Evolutionary conservation across 768 basidiomycete genomes (phyloP).

Genomic region (Tubosaeta sp.): DNA sequence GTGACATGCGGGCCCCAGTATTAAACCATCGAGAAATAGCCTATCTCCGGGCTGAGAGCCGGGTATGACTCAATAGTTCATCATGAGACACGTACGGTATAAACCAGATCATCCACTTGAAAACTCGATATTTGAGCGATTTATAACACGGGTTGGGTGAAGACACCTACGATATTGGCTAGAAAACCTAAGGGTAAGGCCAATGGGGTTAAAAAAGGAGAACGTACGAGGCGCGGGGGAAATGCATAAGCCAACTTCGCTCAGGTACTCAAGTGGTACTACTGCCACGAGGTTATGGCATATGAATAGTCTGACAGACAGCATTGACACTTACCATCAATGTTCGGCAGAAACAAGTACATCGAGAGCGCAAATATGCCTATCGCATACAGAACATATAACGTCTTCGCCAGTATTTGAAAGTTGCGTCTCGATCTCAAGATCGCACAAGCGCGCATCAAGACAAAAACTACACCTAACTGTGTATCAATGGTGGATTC

Average conservation of each 20-base stretch:
- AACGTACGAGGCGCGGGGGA: neutral
- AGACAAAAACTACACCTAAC: conserved; percentile 19
- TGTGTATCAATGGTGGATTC: no score
- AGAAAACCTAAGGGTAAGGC: neutral
- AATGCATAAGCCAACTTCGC: conserved; percentile 12
- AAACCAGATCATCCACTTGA: conserved; percentile 11
- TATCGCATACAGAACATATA: conserved; percentile 12
- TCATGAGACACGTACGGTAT: neutral
- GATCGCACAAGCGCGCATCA: conserved; percentile 23
- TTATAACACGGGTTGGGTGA: neutral
- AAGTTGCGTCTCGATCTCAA: conserved; percentile 7
- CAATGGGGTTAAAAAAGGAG: neutral
- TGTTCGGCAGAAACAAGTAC: neutral
- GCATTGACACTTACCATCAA: neutral
- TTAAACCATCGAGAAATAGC: conserved; percentile 8
- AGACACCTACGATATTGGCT: conserved; percentile 9
- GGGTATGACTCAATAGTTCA: neutral
- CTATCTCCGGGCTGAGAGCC: neutral
- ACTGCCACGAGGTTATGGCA: neutral
- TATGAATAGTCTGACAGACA: no score
- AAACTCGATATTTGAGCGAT: neutral
- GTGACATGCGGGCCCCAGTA: conserved; percentile 1
- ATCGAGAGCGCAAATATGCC: neutral
- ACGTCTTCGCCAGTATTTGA: neutral
- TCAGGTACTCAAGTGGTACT: neutral